Conservation (phyloP, 2,329 filamentous ascomycete genomes). For the Lachnellula suecica region DNA sequence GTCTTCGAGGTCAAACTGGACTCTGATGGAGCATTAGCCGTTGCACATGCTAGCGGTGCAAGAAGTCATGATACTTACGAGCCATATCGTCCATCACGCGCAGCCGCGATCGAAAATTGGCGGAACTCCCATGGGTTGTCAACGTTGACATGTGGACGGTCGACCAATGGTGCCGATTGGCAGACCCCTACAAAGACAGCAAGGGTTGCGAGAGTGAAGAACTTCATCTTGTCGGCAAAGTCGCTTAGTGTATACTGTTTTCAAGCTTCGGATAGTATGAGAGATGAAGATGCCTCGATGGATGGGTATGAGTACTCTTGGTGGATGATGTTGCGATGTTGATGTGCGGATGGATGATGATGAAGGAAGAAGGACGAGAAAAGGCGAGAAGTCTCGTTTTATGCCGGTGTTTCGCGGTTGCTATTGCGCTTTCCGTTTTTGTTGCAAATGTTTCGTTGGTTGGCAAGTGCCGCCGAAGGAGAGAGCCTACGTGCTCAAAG, state of each 20-base stretch:
- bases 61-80: too few relatives aligned
- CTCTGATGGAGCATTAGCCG: too few relatives aligned
- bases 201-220: background rate
- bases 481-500: too few relatives aligned
- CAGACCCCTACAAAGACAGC: background rate
- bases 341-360: background rate
- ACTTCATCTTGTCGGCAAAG: background rate
- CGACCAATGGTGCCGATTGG: background rate
- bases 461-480: background rate
- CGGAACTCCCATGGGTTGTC: background rate
- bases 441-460: background rate
- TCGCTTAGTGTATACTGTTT: background rate
- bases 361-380: background rate
- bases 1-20: too few relatives aligned
- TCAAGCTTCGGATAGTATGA: background rate
- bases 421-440: background rate
- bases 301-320: background rate
- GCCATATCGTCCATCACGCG: too few relatives aligned
- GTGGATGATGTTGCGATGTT: background rate
- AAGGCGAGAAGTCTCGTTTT: background rate
- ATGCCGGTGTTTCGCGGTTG: background rate
- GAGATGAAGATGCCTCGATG: background rate
- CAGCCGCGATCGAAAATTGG: background rate
- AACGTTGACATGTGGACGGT: too few relatives aligned
- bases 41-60: too few relatives aligned